Evolutionary conservation across 768 basidiomycete species (phyloP), one percentile per base, ranked within the genome.

Genomic region (Hygrocybe coccinea): DNA sequence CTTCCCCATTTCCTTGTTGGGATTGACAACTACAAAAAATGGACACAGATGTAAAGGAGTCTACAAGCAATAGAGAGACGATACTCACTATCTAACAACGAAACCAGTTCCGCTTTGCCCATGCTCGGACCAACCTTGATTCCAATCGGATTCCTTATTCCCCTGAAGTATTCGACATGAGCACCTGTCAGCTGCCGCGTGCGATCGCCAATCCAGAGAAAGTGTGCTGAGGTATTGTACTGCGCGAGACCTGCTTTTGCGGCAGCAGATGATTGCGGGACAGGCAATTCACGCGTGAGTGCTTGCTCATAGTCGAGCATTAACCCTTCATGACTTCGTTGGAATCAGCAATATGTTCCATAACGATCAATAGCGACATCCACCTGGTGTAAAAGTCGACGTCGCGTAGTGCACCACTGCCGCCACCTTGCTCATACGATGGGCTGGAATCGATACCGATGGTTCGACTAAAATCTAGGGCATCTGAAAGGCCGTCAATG

Each of bases 161-260:
- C 92, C 54, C 90, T 77, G 73, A 95, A 95, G 69, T 94, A 94
- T 73, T 98, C 95, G 33, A 97, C 86, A 67, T 99, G 97, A 3
- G 94, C 97, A 6, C 94, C 93, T 45, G 84, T 81, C 0, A 98
- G 75, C 70, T 95, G 91, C 38, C 95, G 76, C 4, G 95, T 99
- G 50, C 95, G 83, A 71, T 99, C 97, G 0, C 95, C 95, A 52
- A 99, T 91, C 95, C 95, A 99, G 49, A 97, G 70, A 72, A 97
- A 95, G 68, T 95, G 94, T 7, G 92, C 90, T 2, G 91, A 91
- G 14, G 90, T 89, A 67, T 97, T 95, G 72, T 95, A 97, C 67
- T 79, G 81, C 36, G 79, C 83, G 43, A 24, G 34, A 10, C 52
- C 50, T 3, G 51, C 56, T 29, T 59, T 34, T 46, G 48, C 48